Base-by-base conservation (phyloP, 192 early-diverging fungal species). In the Coemansia sp. region DNA sequence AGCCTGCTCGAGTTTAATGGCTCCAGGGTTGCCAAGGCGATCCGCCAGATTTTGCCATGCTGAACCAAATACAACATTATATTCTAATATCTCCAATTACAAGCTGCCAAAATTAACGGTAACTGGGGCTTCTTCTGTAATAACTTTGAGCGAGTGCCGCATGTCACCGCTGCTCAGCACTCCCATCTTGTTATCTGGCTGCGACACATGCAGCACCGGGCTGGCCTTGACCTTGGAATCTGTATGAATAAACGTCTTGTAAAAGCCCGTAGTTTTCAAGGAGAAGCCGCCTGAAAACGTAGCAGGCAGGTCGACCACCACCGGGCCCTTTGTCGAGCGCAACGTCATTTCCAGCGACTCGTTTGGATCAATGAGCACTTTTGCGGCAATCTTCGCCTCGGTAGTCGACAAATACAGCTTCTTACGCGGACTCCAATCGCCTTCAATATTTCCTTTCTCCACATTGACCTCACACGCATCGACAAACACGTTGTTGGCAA, bases 1-100 rank as follows among this genome's bases (percentile, higher is more conserved):
- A 81, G 72, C 46, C 42, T 75, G 66, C 65, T 81, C 20, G 78
- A 81, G 60, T 81, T 71, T 28, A 81, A 81, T 46, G 61, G 59
- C 18, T 60, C 68, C 37, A 81, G 75, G 53, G 66, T 75, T 0
- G 73, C 78, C 44, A 74, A 68, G 62, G 78, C 72, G 2, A 74
- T 81, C 63, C 78, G 73, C 34, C 53, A 81, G 63, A 70, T 79
- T 24, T 42, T 79, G 5, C 61, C 47, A 48, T 48, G 31, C 31
- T 34, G 31, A 34, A 9, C 31, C 0, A 34, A 34, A 34, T 34
- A 34, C 31, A 34, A 34, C 31, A 34, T 7, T 31, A 31, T 34
- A 34, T 34, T 34, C 8, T 8, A 34, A 34, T 6, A 28, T 28
- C 31, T 34, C 38, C 38, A 40, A 44, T n/a, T 44, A 44, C 18